A percentile compares a stretch with the other conserved stretches of the same genome.
Evolutionary conservation across 495 filamentous ascomycete species (phyloP).

Genomic region (Friedmanniomyces endolithicus): DNA sequence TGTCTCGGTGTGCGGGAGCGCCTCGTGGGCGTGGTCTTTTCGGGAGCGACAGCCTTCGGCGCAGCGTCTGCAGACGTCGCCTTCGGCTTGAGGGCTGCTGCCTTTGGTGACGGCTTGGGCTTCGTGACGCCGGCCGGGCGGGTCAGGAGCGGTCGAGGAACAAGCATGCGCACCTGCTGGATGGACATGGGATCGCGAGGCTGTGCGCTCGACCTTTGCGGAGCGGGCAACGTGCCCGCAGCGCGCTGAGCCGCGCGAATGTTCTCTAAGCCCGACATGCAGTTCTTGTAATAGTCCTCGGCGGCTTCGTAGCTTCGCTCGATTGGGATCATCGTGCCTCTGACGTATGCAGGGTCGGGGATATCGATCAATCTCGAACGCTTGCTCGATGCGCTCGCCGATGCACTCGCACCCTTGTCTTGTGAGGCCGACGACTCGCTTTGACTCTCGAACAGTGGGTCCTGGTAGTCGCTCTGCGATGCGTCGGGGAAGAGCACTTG

Average conservation of each 20-base stretch:
- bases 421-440: neutral
- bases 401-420: neutral
- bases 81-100: neutral
- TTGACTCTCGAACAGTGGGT: constrained; percentile 5
- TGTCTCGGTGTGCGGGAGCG: constrained; percentile 10
- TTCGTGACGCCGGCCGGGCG: constrained; percentile 5
- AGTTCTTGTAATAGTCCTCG: neutral
- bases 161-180: neutral
- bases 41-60: neutral
- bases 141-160: too few relatives aligned
- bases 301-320: neutral
- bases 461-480: neutral
- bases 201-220: neutral
- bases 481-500: constrained; percentile 7
- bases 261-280: neutral
- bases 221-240: neutral
- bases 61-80: neutral
- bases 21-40: neutral
- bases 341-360: neutral
- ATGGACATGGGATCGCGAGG: neutral
- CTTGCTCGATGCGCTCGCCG: neutral
- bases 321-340: neutral
- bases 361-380: neutral
- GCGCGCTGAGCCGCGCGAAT: neutral
- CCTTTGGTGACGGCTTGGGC: neutral